Percentiles rank a stretch among this genome's conserved stretches.
These are phyloP conservation scores for Penicillium mononematosum DNA, from an alignment of 495 filamentous ascomycete genomes.

Conservation along the genomic window DNA sequence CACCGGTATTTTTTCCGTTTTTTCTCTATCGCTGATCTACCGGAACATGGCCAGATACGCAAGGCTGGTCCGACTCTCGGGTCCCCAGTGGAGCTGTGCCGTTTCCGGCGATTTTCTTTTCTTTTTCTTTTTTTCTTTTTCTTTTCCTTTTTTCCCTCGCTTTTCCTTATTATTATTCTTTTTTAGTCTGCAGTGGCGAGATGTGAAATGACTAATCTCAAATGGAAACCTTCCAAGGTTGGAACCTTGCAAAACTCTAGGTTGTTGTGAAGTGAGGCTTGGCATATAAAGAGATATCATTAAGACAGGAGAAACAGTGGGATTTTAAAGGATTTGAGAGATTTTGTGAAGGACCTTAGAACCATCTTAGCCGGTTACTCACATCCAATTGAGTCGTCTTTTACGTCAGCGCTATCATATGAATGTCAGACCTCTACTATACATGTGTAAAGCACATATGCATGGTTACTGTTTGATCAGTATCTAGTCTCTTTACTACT, in stretches of 20 bases:
- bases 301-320: not conserved
- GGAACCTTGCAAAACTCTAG: too few species aligned
- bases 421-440: not conserved
- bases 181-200: not conserved
- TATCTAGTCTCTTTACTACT: not conserved
- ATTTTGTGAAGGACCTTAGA: not conserved
- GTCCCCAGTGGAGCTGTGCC: constrained; percentile 31
- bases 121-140: not conserved
- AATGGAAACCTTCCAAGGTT: too few species aligned
- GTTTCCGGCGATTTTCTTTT: constrained; percentile 22
- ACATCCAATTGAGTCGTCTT: not conserved
- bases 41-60: constrained; percentile 28
- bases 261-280: not conserved
- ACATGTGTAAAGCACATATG: too few species aligned
- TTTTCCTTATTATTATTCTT: not conserved
- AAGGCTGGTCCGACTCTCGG: constrained; percentile 31
- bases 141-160: not conserved
- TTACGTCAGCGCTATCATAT: constrained; percentile 15
- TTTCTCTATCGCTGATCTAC: constrained; percentile 30
- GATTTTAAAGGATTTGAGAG: not conserved
- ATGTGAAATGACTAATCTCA: constrained; percentile 3
- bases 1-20: constrained; percentile 16
- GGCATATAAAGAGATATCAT: not conserved
- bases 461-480: not conserved
- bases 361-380: not conserved